Evolutionary conservation across 768 basidiomycete genomes (phyloP), one percentile per base, ranked within the genome.

Genomic region (Suillus subalutaceus): DNA sequence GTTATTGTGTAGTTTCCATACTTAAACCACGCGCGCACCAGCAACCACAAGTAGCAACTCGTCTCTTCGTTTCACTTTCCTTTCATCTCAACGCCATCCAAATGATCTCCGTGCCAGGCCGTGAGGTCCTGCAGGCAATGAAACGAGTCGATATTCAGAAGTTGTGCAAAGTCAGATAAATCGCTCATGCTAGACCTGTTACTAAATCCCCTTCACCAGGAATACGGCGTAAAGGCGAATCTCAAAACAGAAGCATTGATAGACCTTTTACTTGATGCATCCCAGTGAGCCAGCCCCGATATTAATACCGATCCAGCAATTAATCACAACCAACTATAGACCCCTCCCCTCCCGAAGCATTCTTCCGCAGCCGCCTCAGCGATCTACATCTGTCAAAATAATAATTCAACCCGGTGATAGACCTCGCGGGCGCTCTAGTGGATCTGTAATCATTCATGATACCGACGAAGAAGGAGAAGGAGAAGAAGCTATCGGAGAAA

Each of bases 181-280:
- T 52, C 53, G 20, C 59, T 6, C 38, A 5, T 64, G 41, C 38
- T 50, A 63, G 35, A n/a, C 67, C 71, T 63, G 72, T 69, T 57
- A 59, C 53, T 12, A 66, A 43, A 64, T 69, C 66, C 69, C 73
- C 64, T 71, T 64, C 15, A 63, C 35, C 63, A 94, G 91, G 90
- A 92, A 70, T 87, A 89, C 72, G 91, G 91, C 65, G 86, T 94
- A 67, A 91, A 86, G 77, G 92, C 92, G 55, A 93, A 93, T 77
- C 84, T 93, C 73, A 93, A 91, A 80, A 86, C 90, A 30, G 90
- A 92, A 72, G 88, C 86, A 57, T 80, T 94, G 68, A 92, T 94
- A 72, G 89, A 92, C 73, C 81, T 91, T 20, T 79, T 94, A 35
- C 79, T 91, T 16, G 86, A 89, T 70, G 84, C 82, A 18, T 77